Percentiles rank a stretch among this genome's conserved stretches.
These are phyloP conservation scores for Trypanosomatidae sp. DNA, from an alignment of 208 protist genomes.

Conservation along the genomic window DNA sequence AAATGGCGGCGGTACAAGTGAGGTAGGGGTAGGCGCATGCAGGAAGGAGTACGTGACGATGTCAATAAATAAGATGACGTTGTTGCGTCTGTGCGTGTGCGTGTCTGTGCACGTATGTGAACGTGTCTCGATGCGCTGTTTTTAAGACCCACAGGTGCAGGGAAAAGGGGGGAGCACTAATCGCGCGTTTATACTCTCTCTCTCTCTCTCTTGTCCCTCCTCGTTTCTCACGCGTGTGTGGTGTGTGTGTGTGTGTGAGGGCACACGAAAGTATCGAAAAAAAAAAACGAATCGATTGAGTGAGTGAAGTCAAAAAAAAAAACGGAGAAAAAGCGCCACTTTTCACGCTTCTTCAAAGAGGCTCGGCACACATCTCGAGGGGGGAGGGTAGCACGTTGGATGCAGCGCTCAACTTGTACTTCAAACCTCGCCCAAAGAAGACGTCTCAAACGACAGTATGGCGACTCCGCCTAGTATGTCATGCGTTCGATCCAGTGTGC, in stretches of 20 bases:
- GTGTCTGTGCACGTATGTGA: not conserved
- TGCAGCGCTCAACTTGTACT: no score
- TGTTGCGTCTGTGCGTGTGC: not conserved
- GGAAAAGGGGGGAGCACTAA: not conserved
- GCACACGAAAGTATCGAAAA: not conserved
- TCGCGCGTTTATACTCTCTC: not conserved
- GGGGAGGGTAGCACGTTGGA: not conserved
- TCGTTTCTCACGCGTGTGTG: not conserved
- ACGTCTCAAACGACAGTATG: not conserved
- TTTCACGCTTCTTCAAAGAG: not conserved
- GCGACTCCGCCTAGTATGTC: not conserved
- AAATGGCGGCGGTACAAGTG: not conserved
- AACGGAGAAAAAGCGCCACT: not conserved
- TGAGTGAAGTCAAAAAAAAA: not conserved
- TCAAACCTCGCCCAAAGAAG: not conserved
- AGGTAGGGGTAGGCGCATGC: not conserved
- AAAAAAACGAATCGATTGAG: not conserved
- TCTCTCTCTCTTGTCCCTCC: not conserved
- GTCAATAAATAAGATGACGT: not conserved
- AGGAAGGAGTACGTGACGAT: not conserved
- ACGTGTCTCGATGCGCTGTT: not conserved
- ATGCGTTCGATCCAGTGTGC: not conserved
- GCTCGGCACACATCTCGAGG: not conserved
- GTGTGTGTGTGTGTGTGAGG: not conserved
- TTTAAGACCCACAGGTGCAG: not conserved